Evolutionary conservation across 2,329 filamentous ascomycete species (phyloP).

Genomic region (Curvularia verruculosa): DNA sequence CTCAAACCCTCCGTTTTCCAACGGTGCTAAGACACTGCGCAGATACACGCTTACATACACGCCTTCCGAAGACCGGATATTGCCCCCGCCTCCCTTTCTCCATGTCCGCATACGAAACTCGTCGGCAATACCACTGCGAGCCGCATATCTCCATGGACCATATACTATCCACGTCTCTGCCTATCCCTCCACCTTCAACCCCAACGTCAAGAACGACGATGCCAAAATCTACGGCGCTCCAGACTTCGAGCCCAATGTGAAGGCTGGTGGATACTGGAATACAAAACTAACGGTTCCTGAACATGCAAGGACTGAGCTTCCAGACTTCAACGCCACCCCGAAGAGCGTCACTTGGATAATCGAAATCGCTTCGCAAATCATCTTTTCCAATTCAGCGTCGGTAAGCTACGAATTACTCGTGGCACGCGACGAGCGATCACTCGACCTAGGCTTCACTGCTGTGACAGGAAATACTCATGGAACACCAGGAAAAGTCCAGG

Average conservation of each 20-base stretch:
- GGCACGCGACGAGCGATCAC: conserved; percentile 81
- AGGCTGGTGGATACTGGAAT: conserved; percentile 87
- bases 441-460: conserved; percentile 69
- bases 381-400: conserved; percentile 87
- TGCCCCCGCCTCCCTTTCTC: conserved; percentile 81
- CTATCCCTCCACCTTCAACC: conserved; percentile 82
- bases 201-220: conserved; percentile 76
- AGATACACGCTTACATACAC: conserved; percentile 88
- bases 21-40: conserved; percentile 10
- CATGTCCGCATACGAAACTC: conserved; percentile 91
- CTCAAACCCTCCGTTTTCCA: background rate
- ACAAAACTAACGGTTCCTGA: conserved; percentile 82
- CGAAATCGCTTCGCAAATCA: conserved; percentile 88
- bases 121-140: conserved; percentile 85
- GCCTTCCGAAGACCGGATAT: conserved; percentile 83
- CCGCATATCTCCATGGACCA: conserved; percentile 94
- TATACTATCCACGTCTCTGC: conserved; percentile 89
- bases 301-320: conserved; percentile 63
- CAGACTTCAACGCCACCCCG: conserved; percentile 40
- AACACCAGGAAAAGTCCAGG: conserved; percentile 69
- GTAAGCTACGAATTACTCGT: conserved; percentile 89
- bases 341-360: conserved; percentile 82
- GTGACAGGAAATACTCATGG: conserved; percentile 60
- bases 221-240: conserved; percentile 76
- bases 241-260: conserved; percentile 94